phyloP scores from a whole-genome alignment of 208 protist genomes.

The Crithidia bombi region DNA sequence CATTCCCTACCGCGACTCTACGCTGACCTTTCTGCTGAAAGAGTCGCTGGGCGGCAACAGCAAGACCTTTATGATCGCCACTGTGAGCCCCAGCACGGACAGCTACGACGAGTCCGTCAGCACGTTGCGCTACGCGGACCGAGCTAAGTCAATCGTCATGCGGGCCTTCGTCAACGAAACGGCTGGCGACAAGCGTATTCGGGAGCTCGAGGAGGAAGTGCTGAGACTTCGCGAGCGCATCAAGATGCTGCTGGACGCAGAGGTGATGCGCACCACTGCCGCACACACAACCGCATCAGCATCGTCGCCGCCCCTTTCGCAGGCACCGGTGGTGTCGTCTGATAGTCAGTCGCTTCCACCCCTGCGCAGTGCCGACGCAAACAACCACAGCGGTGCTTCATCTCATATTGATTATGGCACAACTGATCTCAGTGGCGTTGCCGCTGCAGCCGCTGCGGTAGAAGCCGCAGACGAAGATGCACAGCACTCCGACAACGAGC shows the following conservation, averaged over 20 bases:
- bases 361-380: not conserved
- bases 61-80: slow-evolving; percentile 93
- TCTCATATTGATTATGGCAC: not conserved
- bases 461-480: not conserved
- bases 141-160: slow-evolving; percentile 91
- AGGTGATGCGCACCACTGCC: slow-evolving; percentile 11
- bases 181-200: slow-evolving; percentile 83
- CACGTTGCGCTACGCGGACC: slow-evolving; percentile 92
- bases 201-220: slow-evolving; percentile 87
- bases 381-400: not conserved
- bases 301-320: slow-evolving; percentile 8
- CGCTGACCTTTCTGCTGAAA: slow-evolving; percentile 88
- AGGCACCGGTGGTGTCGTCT: not conserved
- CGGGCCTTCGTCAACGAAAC: slow-evolving; percentile 90
- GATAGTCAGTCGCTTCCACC: slow-evolving; percentile 6
- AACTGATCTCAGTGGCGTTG: not conserved
- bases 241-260: slow-evolving; percentile 38
- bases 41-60: slow-evolving; percentile 92
- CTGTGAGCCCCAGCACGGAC: slow-evolving; percentile 71
- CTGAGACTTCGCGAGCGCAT: slow-evolving; percentile 68
- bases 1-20: slow-evolving; percentile 88
- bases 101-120: slow-evolving; percentile 90
- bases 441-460: not conserved
- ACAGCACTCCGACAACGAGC: not conserved
- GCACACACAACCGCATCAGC: not conserved